phyloP scores from a whole-genome alignment of 176 grass and related monocot species.

The Rhynchospora tenuis region DNA sequence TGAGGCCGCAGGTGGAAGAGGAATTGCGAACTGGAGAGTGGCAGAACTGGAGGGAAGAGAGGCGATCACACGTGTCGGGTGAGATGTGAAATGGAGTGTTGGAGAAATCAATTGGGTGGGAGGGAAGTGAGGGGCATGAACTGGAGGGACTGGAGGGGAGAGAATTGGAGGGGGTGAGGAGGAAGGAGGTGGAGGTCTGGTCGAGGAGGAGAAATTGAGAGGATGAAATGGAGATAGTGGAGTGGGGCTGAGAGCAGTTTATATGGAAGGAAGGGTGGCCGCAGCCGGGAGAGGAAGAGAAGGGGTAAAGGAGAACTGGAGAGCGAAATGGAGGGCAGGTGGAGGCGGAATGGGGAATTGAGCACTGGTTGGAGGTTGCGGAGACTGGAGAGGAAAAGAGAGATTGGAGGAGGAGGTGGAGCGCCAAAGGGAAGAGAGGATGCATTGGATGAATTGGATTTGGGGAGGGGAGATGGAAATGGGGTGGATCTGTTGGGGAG shows the following conservation, averaged over 20 bases:
- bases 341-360: background rate
- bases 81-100: slow-evolving; percentile 34
- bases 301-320: background rate
- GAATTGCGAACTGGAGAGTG: background rate
- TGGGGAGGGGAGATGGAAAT: background rate
- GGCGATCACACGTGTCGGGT: background rate
- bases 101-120: slow-evolving; percentile 24
- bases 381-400: slow-evolving; percentile 35
- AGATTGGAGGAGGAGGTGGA: background rate
- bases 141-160: slow-evolving; percentile 16
- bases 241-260: slow-evolving; percentile 27
- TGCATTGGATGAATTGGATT: background rate
- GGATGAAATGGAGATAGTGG: slow-evolving; percentile 29
- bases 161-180: slow-evolving; percentile 5
- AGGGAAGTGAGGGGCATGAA: slow-evolving; percentile 19
- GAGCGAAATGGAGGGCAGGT: slow-evolving; percentile 26
- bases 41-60: slow-evolving; percentile 26
- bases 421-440: background rate
- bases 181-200: background rate
- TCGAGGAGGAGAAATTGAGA: slow-evolving; percentile 27
- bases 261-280: slow-evolving; percentile 32
- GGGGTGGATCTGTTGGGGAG: slow-evolving; percentile 30
- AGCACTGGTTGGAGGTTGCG: background rate
- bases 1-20: background rate
- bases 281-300: slow-evolving; percentile 18